These are phyloP conservation scores for Colletotrichum musicola DNA, from an alignment of 2,329 filamentous ascomycete genomes.

Conservation along the genomic window DNA sequence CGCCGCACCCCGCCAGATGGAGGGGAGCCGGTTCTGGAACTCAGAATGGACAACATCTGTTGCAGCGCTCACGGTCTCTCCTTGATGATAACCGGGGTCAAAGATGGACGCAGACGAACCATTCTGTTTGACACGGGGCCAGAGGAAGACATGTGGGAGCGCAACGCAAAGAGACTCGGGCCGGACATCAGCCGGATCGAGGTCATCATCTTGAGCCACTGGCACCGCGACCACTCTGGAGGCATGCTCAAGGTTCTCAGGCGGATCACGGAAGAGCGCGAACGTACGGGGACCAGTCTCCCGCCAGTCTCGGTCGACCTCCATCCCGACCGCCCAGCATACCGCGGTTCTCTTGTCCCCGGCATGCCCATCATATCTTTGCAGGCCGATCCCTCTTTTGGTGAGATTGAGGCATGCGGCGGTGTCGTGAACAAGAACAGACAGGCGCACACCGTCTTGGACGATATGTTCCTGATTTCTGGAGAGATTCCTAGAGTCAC, in stretches of 20 bases:
- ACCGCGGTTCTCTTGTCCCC: conserved; percentile 55
- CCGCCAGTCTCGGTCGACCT: conserved; percentile 57
- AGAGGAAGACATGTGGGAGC: conserved; percentile 62
- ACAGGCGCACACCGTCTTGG: conserved; percentile 59
- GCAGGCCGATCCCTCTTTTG: conserved; percentile 64
- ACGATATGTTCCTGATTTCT: conserved; percentile 65
- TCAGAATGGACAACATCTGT: conserved; percentile 63
- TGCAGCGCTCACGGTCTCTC: conserved; percentile 68
- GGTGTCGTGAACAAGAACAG: conserved; percentile 50
- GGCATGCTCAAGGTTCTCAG: conserved; percentile 63
- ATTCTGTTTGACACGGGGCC: conserved; percentile 68
- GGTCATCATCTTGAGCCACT: conserved; percentile 63
- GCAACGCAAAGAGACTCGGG: conserved; percentile 59
- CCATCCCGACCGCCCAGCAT: conserved; percentile 65
- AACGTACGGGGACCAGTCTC: neutral
- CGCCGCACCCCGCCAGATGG: conserved; percentile 48
- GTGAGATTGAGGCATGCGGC: conserved; percentile 52
- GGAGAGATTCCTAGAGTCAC: conserved; percentile 65
- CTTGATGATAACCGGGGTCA: conserved; percentile 62
- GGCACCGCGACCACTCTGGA: conserved; percentile 68
- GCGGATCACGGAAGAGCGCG: conserved; percentile 56
- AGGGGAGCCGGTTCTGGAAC: conserved; percentile 57
- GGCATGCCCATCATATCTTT: conserved; percentile 57
- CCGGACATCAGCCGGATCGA: conserved; percentile 45
- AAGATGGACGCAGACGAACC: conserved; percentile 56